Evolutionary conservation across 2,329 filamentous ascomycete genomes (phyloP), one percentile per base, ranked within the genome.

Genomic region (Colletotrichum falcatum): DNA sequence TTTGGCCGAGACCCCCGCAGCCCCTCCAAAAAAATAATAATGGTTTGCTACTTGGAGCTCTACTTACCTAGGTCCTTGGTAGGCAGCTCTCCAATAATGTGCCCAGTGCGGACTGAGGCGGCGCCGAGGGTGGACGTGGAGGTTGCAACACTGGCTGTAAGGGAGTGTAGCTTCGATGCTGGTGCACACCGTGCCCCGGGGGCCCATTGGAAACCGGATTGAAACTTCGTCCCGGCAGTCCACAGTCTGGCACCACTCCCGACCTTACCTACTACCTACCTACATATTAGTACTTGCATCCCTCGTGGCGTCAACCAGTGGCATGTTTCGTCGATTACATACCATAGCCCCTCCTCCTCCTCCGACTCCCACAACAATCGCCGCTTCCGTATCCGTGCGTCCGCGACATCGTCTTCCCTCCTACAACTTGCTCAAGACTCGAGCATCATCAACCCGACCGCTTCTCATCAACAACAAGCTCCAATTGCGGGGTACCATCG

Each of bases 171-270:
- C 48, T 39, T 54, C 26, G 49, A 63, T 65, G 61, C 65, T 49
- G 14, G 66, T 69, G 66, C 66, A 42, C 66, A 61, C 61, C 54
- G 66, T 64, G 66, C 58, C 51, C 46, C 35, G 54, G 60, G 23
- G 46, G 6, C 46, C 66, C 46, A 60, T 64, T 69, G 44, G 65
- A 71, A 69, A 69, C 68, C 60, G 55, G 69, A 71, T 71, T 70
- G 69, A 71, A 70, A 71, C 69, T 71, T 65, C 33, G 53, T 44
- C 42, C 65, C 59, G 69, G 46, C 69, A 59, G 55, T 42, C 51
- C 16, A 55, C 35, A 54, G 26, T 58, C 63, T 61, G 39, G n/a
- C n/a, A n/a, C n/a, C 59, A 37, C 33, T 46, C n/a, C n/a, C n/a
- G n/a, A 42, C 4, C 26, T 33, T 35, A 26, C 30, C 37, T 11